Evolutionary conservation across 1,284 basidiomycete species (phyloP).

Genomic region (Puccinia novopanici): DNA sequence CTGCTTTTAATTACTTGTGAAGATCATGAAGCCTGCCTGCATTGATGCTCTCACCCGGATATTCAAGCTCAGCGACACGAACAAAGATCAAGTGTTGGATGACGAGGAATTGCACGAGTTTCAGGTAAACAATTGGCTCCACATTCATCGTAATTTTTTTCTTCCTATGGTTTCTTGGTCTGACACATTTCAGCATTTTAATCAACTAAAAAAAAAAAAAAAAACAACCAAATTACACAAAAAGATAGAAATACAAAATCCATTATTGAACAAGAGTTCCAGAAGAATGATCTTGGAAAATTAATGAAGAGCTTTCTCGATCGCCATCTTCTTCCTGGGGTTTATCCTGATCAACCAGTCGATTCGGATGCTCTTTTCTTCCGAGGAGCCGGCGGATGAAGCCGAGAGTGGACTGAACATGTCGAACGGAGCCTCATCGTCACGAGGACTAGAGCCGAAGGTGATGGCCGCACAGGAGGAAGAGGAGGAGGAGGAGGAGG

Average conservation of each 20-base stretch:
- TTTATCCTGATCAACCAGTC: conserved; percentile 13
- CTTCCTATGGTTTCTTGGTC: conserved; percentile 38
- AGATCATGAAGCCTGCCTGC: conserved; percentile 93
- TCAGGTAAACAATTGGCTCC: conserved; percentile 66
- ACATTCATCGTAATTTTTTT: conserved; percentile 17
- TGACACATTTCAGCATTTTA: conserved; percentile 28
- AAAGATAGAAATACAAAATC: too few species aligned
- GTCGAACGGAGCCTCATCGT: background rate
- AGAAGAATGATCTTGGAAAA: too few species aligned
- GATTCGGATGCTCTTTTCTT: background rate
- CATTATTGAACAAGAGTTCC: too few species aligned
- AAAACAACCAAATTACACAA: too few species aligned
- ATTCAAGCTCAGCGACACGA: conserved; percentile 91
- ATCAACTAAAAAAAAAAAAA: background rate
- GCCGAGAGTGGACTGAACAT: background rate
- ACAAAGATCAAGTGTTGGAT: conserved; percentile 90
- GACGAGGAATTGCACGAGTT: conserved; percentile 93
- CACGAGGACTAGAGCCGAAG: background rate
- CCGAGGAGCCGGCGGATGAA: too few species aligned
- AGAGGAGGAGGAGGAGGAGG: background rate
- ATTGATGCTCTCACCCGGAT: conserved; percentile 84
- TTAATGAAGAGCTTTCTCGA: too few species aligned
- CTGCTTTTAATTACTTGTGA: background rate
- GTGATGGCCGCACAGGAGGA: background rate
- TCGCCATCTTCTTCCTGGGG: conserved; percentile 8